Conservation (phyloP, 2,329 filamentous ascomycete species). For the Aspergillus jensenii region DNA sequence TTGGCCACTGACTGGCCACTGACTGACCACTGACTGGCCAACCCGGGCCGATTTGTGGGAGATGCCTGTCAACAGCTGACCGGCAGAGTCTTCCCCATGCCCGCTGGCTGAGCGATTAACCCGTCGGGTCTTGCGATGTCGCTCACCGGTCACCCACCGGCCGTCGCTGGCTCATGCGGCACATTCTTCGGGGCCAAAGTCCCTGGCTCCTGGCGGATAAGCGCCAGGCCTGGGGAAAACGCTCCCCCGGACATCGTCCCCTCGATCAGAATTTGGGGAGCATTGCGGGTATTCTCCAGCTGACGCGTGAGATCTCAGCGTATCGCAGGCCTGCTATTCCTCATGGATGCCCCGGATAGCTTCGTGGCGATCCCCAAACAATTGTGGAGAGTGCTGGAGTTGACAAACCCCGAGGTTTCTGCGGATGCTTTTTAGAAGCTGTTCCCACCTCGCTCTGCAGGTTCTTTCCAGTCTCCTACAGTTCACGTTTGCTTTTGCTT, state of each 20-base stretch:
- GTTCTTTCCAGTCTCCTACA: not conserved
- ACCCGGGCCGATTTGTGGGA: conserved; percentile 1
- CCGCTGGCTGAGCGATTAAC: conserved; percentile 3
- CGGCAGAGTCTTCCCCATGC: conserved; percentile 13
- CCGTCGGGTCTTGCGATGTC: not conserved
- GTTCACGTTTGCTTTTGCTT: not conserved
- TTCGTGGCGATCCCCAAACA: conserved; percentile 19
- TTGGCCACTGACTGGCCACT: not conserved
- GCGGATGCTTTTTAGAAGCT: conserved; percentile 14
- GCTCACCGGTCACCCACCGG: not conserved
- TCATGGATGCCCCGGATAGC: conserved; percentile 30
- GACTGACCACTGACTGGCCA: not conserved
- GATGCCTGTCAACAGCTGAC: not conserved
- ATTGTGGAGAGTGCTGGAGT: conserved; percentile 28
- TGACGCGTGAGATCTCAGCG: conserved; percentile 7
- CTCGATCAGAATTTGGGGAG: not conserved
- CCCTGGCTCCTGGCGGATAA: conserved; percentile 16
- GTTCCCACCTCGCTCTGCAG: conserved; percentile 5
- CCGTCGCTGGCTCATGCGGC: conserved; percentile 13
- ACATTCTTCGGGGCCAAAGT: conserved; percentile 23
- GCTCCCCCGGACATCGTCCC: conserved; percentile 27
- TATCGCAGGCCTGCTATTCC: conserved; percentile 18
- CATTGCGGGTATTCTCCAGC: conserved; percentile 5
- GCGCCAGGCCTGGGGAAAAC: conserved; percentile 28
- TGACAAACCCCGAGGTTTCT: conserved; percentile 18